Percentiles rank a stretch among this genome's conserved stretches.
These are phyloP conservation scores for Boletus rex-veris DNA, from an alignment of 768 basidiomycete species.

Conservation along the genomic window DNA sequence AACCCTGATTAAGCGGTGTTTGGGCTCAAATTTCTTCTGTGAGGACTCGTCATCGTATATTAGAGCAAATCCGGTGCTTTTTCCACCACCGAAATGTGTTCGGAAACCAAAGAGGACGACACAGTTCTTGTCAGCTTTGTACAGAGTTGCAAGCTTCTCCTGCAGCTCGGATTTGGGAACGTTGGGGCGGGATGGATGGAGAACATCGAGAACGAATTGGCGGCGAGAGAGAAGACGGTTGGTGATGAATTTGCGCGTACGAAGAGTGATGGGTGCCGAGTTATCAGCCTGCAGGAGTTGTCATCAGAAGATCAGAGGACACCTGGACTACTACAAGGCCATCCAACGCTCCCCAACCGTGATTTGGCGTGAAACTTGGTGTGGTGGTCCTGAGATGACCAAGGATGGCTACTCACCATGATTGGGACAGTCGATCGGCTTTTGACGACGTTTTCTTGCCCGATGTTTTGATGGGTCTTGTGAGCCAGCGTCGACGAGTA, in stretches of 20 bases:
- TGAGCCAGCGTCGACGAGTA: slow-evolving; percentile 4
- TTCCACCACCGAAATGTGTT: slow-evolving; percentile 97
- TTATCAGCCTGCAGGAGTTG: slow-evolving; percentile 57
- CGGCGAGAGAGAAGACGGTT: slow-evolving; percentile 95
- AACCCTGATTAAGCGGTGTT: slow-evolving; percentile 90
- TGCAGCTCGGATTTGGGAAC: slow-evolving; percentile 89
- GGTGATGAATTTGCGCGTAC: slow-evolving; percentile 99
- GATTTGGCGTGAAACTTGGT: slow-evolving; percentile 8
- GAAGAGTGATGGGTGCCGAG: slow-evolving; percentile 87
- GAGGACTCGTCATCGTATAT: slow-evolving; percentile 95
- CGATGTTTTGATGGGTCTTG: slow-evolving; percentile 27
- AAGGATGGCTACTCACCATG: slow-evolving; percentile 35
- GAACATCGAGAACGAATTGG: slow-evolving; percentile 92
- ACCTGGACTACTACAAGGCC: slow-evolving; percentile 20
- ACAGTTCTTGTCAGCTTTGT: slow-evolving; percentile 89
- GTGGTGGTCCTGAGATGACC: background rate
- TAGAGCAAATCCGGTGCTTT: slow-evolving; percentile 94
- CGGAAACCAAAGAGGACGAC: slow-evolving; percentile 93
- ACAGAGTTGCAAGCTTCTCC: slow-evolving; percentile 87
- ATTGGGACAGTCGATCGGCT: slow-evolving; percentile 20
- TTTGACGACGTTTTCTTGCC: slow-evolving; percentile 23
- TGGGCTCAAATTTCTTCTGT: slow-evolving; percentile 97
- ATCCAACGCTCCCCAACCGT: slow-evolving; percentile 24
- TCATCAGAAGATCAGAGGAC: slow-evolving; percentile 15
- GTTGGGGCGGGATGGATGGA: slow-evolving; percentile 94